Conservation (phyloP, 257 asterid genomes). For the Verbascum thapsus region DNA sequence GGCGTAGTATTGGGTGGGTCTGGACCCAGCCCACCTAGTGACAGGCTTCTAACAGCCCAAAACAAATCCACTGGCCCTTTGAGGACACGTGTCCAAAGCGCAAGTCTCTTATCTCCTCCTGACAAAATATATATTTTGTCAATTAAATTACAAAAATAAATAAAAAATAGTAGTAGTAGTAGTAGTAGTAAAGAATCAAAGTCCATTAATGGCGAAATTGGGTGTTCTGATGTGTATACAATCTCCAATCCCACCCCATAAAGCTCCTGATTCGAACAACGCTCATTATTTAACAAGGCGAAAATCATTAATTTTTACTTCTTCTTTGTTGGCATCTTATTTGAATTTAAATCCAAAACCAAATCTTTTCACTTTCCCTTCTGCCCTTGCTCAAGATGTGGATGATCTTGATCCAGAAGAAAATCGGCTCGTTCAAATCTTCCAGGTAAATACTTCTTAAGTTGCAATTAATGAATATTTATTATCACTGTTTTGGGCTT, state of each 20-base stretch:
- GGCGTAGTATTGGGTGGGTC: no score
- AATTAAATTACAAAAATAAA: not conserved
- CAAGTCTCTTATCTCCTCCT: conserved; percentile 22
- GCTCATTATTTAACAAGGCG: conserved; percentile 45
- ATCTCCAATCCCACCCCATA: conserved; percentile 33
- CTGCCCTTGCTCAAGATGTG: conserved; percentile 48
- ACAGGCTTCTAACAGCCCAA: not conserved
- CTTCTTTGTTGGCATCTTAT: conserved; percentile 50
- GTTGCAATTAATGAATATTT: not conserved
- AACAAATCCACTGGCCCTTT: not conserved
- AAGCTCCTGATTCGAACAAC: conserved; percentile 27
- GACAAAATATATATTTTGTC: not conserved
- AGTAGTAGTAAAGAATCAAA: not conserved
- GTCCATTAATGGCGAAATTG: conserved; percentile 43
- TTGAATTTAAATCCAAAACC: conserved; percentile 35
- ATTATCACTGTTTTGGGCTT: no score
- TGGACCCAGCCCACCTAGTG: not conserved
- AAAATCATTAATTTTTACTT: conserved; percentile 49
- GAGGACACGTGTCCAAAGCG: conserved; percentile 7
- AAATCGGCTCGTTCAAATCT: conserved; percentile 54
- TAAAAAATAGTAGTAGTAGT: no score
- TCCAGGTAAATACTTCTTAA: conserved; percentile 50
- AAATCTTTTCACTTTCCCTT: conserved; percentile 29
- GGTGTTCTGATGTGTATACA: conserved; percentile 31
- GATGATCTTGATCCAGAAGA: conserved; percentile 61